Evolutionary conservation across 2,329 filamentous ascomycete species (phyloP).

Genomic region (Mycosphaerella arachidis): DNA sequence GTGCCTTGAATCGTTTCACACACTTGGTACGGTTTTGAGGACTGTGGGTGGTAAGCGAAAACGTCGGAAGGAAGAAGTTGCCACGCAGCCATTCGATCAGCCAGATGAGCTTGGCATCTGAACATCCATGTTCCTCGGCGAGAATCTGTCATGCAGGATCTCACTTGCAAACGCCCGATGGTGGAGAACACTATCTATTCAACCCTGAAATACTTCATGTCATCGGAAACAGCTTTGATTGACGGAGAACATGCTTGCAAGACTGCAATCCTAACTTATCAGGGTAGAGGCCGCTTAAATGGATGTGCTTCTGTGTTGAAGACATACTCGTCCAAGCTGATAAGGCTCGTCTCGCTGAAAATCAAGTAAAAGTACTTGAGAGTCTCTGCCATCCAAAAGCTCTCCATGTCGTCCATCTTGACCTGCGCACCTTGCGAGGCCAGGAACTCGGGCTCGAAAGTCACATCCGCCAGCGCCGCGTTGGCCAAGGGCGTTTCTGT

Average conservation of each 20-base stretch:
- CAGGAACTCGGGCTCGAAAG: constrained; percentile 34
- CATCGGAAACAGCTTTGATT: too few species aligned
- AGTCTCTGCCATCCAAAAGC: constrained; percentile 48
- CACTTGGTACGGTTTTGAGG: neutral
- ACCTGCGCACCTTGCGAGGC: constrained; percentile 26
- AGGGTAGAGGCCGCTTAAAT: constrained; percentile 32
- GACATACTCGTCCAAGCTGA: constrained; percentile 47
- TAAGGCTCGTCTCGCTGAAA: constrained; percentile 40
- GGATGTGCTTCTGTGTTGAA: constrained; percentile 51
- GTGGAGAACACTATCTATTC: neutral
- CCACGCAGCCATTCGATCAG: neutral
- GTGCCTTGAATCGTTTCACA: neutral
- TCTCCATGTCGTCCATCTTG: constrained; percentile 45
- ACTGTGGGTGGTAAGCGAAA: neutral
- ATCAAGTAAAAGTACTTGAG: constrained; percentile 49
- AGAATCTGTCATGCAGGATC: neutral
- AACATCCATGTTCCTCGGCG: constrained; percentile 1
- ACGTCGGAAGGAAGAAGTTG: neutral
- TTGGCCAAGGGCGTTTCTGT: constrained; percentile 45
- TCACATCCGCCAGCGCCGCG: constrained; percentile 43
- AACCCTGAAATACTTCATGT: too few species aligned
- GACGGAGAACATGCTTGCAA: too few species aligned
- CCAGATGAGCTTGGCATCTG: neutral
- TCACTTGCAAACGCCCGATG: constrained; percentile 2
- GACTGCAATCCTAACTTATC: neutral